Percentiles rank a stretch among this genome's conserved stretches.
Evolutionary conservation across 169 alveolate genomes (phyloP).

Genomic region (Eimeria tenella): DNA sequence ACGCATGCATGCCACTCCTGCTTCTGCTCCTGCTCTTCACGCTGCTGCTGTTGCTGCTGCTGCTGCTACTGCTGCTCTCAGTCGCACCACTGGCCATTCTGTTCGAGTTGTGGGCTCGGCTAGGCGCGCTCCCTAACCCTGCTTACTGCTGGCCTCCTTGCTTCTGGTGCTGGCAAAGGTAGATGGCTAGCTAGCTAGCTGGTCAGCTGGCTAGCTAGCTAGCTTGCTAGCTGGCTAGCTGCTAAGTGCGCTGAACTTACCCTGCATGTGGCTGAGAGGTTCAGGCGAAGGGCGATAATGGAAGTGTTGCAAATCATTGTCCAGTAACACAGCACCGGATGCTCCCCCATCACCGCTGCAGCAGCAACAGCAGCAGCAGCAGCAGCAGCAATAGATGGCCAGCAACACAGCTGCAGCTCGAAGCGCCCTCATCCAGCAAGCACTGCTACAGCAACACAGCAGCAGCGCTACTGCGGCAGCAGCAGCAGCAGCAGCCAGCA

Average conservation of each 20-base stretch:
- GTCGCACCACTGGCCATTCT: neutral
- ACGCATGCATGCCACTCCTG: neutral
- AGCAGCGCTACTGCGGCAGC: neutral
- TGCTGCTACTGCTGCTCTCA: neutral
- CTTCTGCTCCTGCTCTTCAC: neutral
- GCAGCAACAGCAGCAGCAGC: neutral
- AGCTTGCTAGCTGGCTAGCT: neutral
- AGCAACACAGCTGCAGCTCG: neutral
- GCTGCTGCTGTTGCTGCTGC: neutral
- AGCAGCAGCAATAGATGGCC: neutral
- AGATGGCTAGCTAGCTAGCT: no score
- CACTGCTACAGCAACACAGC: neutral
- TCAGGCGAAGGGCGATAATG: conserved; percentile 55
- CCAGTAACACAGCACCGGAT: conserved; percentile 50
- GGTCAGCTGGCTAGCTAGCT: neutral
- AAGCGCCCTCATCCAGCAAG: no score
- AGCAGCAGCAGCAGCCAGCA: neutral
- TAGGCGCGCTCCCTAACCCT: no score
- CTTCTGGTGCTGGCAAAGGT: no score
- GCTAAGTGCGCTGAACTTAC: conserved; percentile 17
- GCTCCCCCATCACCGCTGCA: conserved; percentile 54
- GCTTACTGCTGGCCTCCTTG: no score
- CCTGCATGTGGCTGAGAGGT: conserved; percentile 64
- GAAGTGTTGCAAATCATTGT: conserved; percentile 40
- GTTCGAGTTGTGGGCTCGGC: no score